Percentiles rank a stretch among this genome's conserved stretches.
Conservation (phyloP, 768 basidiomycete species). For the Antrodiella citrinella region DNA sequence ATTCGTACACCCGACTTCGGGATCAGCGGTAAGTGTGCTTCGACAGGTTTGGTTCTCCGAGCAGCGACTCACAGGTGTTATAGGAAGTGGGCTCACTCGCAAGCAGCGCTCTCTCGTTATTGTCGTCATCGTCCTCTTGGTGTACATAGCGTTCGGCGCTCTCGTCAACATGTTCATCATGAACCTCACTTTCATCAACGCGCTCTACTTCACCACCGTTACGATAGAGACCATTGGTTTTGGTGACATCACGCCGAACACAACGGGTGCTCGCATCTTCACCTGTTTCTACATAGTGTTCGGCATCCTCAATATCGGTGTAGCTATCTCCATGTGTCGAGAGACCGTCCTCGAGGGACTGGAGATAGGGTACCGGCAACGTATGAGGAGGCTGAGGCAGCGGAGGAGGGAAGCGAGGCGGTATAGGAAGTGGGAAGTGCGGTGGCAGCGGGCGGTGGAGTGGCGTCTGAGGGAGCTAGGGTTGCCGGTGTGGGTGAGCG, state of each 20-base stretch:
- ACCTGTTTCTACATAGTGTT: slow-evolving; percentile 47
- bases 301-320: slow-evolving; percentile 47
- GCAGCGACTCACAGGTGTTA: background rate
- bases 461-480: slow-evolving; percentile 48
- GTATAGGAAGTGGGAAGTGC: slow-evolving; percentile 37
- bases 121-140: slow-evolving; percentile 64
- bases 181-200: slow-evolving; percentile 56
- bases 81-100: slow-evolving; percentile 73
- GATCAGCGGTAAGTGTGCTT: slow-evolving; percentile 47
- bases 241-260: slow-evolving; percentile 60
- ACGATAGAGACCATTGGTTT: slow-evolving; percentile 65
- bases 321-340: slow-evolving; percentile 56
- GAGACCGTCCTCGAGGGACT: slow-evolving; percentile 70
- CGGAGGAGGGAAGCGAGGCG: slow-evolving; percentile 35
- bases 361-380: slow-evolving; percentile 54
- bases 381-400: slow-evolving; percentile 38
- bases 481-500: slow-evolving; percentile 46
- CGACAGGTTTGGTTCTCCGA: background rate
- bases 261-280: slow-evolving; percentile 48
- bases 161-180: slow-evolving; percentile 48
- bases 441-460: slow-evolving; percentile 58
- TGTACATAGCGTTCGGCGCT: slow-evolving; percentile 68
- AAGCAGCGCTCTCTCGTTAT: slow-evolving; percentile 78
- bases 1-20: slow-evolving; percentile 52
- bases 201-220: slow-evolving; percentile 70